Conservation (phyloP, 306 rosid species). For the Prunus mongolica region DNA sequence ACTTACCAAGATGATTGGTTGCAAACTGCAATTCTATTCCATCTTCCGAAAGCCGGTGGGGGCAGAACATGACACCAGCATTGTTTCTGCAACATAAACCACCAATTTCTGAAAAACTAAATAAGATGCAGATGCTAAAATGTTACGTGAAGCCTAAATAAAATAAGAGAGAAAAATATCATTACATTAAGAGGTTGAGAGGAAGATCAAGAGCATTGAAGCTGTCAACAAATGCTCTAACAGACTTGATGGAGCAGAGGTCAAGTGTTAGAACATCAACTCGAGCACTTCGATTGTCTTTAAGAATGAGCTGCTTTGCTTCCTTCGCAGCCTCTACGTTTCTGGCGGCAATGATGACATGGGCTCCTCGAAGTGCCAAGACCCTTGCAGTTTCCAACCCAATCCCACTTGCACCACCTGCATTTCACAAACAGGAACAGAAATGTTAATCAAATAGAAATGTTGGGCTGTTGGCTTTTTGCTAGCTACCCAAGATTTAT, state of each 20-base stretch:
- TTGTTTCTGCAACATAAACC: conserved; percentile 67
- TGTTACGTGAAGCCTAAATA: not conserved
- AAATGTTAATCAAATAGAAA: not conserved
- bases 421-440: not conserved
- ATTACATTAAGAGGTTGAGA: conserved; percentile 77
- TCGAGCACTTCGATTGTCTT: conserved; percentile 38
- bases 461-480: not conserved
- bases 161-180: conserved; percentile 1
- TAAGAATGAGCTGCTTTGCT: conserved; percentile 52
- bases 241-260: conserved; percentile 61
- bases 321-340: conserved; percentile 65
- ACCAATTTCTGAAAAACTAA: not conserved
- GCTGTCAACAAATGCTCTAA: conserved; percentile 50
- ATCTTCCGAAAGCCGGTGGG: conserved; percentile 65
- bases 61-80: conserved; percentile 97
- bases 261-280: conserved; percentile 68
- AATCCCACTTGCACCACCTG: conserved; percentile 97
- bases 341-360: conserved; percentile 73
- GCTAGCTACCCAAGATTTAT: too few relatives aligned
- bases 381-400: conserved; percentile 84
- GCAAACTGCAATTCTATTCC: conserved; percentile 86
- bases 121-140: not conserved
- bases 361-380: conserved; percentile 60
- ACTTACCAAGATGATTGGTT: conserved; percentile 78
- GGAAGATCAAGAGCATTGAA: conserved; percentile 73